phyloP scores from a whole-genome alignment of 1,284 basidiomycete genomes.

The Rhodotorula sp. region DNA sequence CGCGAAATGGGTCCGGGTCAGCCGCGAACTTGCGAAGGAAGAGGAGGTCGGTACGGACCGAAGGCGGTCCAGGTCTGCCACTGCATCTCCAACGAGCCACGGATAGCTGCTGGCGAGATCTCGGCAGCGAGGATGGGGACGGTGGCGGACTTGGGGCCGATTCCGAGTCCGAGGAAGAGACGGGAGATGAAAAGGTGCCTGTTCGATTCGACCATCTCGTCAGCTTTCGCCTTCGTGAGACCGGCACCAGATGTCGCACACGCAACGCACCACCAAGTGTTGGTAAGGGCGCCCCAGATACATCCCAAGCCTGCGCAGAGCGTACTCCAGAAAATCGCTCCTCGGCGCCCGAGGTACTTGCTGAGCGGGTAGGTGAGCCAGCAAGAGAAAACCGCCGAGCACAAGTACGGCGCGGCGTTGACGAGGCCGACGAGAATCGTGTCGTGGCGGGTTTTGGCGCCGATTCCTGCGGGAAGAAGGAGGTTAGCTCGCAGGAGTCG shows the following conservation, averaged over 20 bases:
- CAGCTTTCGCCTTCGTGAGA: too few relatives aligned
- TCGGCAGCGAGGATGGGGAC: conserved; percentile 49
- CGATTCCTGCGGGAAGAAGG: conserved; percentile 16
- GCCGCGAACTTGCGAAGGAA: background rate
- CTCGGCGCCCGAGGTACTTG: conserved; percentile 58
- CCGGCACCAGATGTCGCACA: too few relatives aligned
- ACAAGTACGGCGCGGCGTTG: conserved; percentile 43
- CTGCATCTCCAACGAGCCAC: conserved; percentile 54
- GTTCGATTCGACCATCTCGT: background rate
- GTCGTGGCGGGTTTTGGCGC: conserved; percentile 6
- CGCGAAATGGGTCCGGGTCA: background rate
- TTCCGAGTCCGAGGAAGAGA: conserved; percentile 50
- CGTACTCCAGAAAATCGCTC: conserved; percentile 66
- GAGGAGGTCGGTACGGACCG: conserved; percentile 26
- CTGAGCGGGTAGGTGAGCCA: conserved; percentile 50
- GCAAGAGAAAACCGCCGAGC: conserved; percentile 45
- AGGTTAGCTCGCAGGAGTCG: too few relatives aligned
- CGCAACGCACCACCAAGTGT: conserved; percentile 53
- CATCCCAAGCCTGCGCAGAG: conserved; percentile 57
- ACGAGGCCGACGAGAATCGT: conserved; percentile 28
- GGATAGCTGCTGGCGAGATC: conserved; percentile 50
- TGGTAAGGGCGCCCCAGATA: conserved; percentile 60
- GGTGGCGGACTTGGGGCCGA: conserved; percentile 48
- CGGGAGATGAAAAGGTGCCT: conserved; percentile 47
- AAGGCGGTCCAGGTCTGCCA: conserved; percentile 53